These are phyloP conservation scores for Saccharum spontaneum DNA, from an alignment of 176 grass and related monocot genomes.

Conservation along the genomic window DNA sequence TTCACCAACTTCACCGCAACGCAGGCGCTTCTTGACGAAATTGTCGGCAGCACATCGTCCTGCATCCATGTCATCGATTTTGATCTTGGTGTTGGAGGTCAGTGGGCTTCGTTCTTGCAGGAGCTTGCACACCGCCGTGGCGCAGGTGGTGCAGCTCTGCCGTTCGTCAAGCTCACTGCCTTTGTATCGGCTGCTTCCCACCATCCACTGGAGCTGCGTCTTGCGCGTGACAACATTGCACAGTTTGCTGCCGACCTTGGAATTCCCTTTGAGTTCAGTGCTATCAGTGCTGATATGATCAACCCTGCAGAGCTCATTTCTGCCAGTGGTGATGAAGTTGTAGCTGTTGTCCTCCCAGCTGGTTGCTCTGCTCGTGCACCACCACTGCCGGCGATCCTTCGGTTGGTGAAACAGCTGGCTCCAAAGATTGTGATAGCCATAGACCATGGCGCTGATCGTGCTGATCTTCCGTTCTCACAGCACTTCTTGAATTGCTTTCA, in stretches of 20 bases:
- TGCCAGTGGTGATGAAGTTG: conserved; percentile 43
- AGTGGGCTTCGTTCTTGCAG: conserved; percentile 94
- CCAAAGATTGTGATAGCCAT: conserved; percentile 78
- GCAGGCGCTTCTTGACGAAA: conserved; percentile 78
- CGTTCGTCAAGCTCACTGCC: conserved; percentile 65
- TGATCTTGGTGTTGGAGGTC: conserved; percentile 70
- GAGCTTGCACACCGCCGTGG: conserved; percentile 64
- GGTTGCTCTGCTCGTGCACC: conserved; percentile 49
- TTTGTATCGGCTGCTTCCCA: conserved; percentile 60
- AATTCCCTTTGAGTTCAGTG: conserved; percentile 74
- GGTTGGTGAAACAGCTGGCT: conserved; percentile 68
- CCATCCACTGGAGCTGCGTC: conserved; percentile 73
- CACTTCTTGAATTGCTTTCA: conserved; percentile 80
- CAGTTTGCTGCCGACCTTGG: conserved; percentile 72
- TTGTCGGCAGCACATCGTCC: conserved; percentile 37
- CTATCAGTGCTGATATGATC: conserved; percentile 53
- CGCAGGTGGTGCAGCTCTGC: conserved; percentile 20
- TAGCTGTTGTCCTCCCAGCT: conserved; percentile 78
- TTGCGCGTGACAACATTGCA: conserved; percentile 63
- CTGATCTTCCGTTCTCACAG: conserved; percentile 68
- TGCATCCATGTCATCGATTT: conserved; percentile 90
- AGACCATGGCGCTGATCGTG: conserved; percentile 71
- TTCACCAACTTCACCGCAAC: conserved; percentile 85
- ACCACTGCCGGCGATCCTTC: conserved; percentile 58
- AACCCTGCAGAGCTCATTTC: conserved; percentile 51